Conservation (phyloP, 1,284 basidiomycete genomes). For the Coriolopsis trogii region DNA sequence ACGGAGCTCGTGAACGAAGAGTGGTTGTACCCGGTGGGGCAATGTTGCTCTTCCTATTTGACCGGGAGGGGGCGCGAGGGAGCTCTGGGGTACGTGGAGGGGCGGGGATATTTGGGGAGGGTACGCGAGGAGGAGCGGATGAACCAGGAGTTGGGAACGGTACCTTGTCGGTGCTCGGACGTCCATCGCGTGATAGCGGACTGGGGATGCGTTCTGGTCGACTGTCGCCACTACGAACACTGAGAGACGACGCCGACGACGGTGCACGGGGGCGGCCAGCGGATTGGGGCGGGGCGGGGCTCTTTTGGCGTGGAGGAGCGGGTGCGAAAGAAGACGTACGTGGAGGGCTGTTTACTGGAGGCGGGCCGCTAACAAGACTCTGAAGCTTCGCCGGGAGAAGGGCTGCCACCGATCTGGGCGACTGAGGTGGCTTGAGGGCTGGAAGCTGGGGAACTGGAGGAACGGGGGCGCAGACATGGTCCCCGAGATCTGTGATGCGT, state of each 20-base stretch:
- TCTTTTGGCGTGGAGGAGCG: slow-evolving; percentile 26
- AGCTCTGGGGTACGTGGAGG: slow-evolving; percentile 13
- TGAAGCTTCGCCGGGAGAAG: slow-evolving; percentile 32
- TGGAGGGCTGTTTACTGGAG: slow-evolving; percentile 21
- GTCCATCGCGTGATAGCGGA: slow-evolving; percentile 13
- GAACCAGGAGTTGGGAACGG: slow-evolving; percentile 20
- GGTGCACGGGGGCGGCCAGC: slow-evolving; percentile 20
- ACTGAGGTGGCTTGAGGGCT: slow-evolving; percentile 33
- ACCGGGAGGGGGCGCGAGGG: too few relatives aligned
- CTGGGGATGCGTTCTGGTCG: slow-evolving; percentile 19
- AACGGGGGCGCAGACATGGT: slow-evolving; percentile 66
- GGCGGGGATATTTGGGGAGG: slow-evolving; percentile 11
- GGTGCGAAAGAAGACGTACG: slow-evolving; percentile 28
- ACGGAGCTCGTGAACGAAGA: slow-evolving; percentile 24
- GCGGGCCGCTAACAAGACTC: slow-evolving; percentile 30
- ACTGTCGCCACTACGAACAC: slow-evolving; percentile 13
- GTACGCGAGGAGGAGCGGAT: slow-evolving; percentile 14
- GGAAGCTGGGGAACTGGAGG: slow-evolving; percentile 45
- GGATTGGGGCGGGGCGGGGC: slow-evolving; percentile 17
- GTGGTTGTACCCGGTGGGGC: slow-evolving; percentile 15
- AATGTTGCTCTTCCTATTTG: too few relatives aligned
- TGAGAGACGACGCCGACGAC: slow-evolving; percentile 24
- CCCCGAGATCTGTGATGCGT: slow-evolving; percentile 68
- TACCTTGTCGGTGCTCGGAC: slow-evolving; percentile 14
- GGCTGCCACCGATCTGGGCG: slow-evolving; percentile 38